These are phyloP conservation scores for Alnus rubra DNA, from an alignment of 306 rosid genomes.

Conservation along the genomic window DNA sequence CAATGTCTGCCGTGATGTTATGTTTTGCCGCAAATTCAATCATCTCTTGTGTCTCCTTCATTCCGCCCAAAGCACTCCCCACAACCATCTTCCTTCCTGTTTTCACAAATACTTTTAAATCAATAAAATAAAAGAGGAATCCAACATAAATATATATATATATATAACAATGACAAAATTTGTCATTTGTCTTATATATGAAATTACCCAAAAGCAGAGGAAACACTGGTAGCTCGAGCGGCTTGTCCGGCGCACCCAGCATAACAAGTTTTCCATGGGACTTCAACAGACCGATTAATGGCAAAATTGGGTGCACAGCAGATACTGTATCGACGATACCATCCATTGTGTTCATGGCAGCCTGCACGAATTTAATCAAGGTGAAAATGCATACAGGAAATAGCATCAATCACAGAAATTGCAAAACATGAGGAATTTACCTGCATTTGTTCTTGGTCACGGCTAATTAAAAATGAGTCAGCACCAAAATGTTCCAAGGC, in stretches of 20 bases:
- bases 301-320: conserved; percentile 25
- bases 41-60: conserved; percentile 5
- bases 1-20: not conserved
- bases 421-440: too few relatives aligned
- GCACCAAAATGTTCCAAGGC: conserved; percentile 48
- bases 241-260: conserved; percentile 41
- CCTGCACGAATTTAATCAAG: conserved; percentile 23
- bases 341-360: conserved; percentile 38
- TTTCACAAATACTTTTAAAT: not conserved
- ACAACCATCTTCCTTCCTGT: not conserved
- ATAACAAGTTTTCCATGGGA: conserved; percentile 32
- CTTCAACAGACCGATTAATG: conserved; percentile 30
- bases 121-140: too few relatives aligned
- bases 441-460: too few relatives aligned
- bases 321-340: conserved; percentile 44
- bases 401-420: not conserved
- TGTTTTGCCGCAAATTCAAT: not conserved
- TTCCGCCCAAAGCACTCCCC: not conserved
- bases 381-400: too few relatives aligned
- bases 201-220: conserved; percentile 20
- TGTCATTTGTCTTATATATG: too few relatives aligned
- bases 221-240: conserved; percentile 28
- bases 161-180: too few relatives aligned
- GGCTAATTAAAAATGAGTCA: conserved; percentile 34
- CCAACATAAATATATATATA: too few relatives aligned